Evolutionary conservation across 495 filamentous ascomycete genomes (phyloP), one percentile per base, ranked within the genome.

Genomic region (Paragyromitra xinjiangensis): DNA sequence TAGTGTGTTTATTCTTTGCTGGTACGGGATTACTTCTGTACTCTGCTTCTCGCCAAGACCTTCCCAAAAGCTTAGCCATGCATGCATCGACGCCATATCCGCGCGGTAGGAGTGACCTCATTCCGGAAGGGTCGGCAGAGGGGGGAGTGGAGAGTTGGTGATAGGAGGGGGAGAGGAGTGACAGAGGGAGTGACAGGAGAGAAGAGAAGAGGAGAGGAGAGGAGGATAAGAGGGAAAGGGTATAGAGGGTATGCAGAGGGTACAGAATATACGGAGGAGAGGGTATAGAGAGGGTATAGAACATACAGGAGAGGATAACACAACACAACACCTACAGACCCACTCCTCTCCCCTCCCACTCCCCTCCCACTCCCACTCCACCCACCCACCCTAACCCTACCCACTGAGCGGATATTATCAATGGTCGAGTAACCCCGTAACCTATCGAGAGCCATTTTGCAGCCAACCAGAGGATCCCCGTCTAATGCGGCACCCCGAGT

Each of bases 81-180:
- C 26, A 4, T 4, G 19, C 56, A 59, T 12, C 42, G 12, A 39
- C 61, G 14, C 61, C 59, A 55, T 16, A 42, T 6, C 61, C 24
- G 56, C 39, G 26, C 39, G 40, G 19, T 19, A n/a, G 16, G 70
- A 16, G 62, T 77, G 68, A 67, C 62, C 58, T 71, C 51, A 65
- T 77, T 71, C 53, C 74, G 74, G 74, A 73, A 77, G 50, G 37
- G 69, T 67, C 74, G 74, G 74, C 74, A 77, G 26, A 29, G 56
- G 53, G 22, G 16, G 29, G 40, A 26, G 6, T 48, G 19, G 34
- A 42, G 66, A 19, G 16, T 19, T 6, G 48, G 53, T 29, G 22
- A 9, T 26, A 26, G 16, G 44, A 53, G 44, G 6, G 48, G 29
- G 2, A 3, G 29, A 34, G 29, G 1, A 51, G 22, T 42, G 40